Percentiles rank a stretch among this genome's conserved stretches.
Conservation (phyloP, 139 green algal genomes). For the Limnomonas spitsbergensis region DNA sequence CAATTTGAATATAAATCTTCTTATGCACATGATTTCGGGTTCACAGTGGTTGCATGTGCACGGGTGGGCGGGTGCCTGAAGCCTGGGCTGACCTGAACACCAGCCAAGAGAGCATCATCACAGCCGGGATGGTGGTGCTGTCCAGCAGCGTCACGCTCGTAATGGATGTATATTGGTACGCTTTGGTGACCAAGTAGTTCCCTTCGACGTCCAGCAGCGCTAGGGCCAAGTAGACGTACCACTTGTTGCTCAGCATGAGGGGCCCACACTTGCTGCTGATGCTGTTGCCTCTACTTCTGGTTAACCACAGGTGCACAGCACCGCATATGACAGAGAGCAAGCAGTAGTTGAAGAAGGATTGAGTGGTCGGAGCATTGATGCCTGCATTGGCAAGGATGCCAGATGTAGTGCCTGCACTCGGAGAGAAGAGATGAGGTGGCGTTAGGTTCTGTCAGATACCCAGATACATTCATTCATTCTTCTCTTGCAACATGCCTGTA, state of each 20-base stretch:
- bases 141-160: constrained; percentile 79
- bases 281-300: not conserved
- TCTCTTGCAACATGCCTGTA: no score
- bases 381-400: constrained; percentile 39
- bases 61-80: no score
- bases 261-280: not conserved
- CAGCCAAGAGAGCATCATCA: constrained; percentile 48
- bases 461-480: no score
- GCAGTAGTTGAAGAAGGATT: constrained; percentile 65
- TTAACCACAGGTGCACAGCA: constrained; percentile 10
- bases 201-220: constrained; percentile 72
- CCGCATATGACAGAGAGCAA: constrained; percentile 38
- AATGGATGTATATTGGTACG: constrained; percentile 79
- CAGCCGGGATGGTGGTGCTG: constrained; percentile 71
- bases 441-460: not conserved
- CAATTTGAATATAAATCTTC: no score
- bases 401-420: constrained; percentile 54
- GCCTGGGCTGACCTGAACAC: constrained; percentile 36
- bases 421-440: not conserved
- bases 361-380: constrained; percentile 55
- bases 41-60: no score
- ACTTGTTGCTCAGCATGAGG: constrained; percentile 8
- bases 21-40: no score
- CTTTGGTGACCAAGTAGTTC: constrained; percentile 61
- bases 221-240: constrained; percentile 53